These are phyloP conservation scores for Teratosphaeria zuluensis DNA, from an alignment of 2,329 filamentous ascomycete species.

Conservation along the genomic window DNA sequence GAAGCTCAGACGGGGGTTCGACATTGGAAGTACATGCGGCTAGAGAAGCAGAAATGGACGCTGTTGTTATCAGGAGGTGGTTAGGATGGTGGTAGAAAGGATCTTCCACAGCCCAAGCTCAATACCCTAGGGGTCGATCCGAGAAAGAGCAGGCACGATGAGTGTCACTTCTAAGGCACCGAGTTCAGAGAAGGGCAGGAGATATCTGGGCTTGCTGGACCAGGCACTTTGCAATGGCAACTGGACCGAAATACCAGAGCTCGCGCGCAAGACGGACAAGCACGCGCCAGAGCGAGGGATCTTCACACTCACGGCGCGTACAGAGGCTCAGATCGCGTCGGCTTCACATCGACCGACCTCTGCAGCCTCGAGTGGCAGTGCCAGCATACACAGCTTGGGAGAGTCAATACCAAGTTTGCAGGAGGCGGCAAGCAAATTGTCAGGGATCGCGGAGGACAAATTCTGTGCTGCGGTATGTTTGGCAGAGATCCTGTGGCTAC, in stretches of 20 bases:
- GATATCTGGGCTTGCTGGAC: constrained; percentile 76
- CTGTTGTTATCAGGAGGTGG: neutral
- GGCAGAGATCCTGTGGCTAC: constrained; percentile 77
- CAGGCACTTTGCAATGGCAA: constrained; percentile 76
- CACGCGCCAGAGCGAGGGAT: constrained; percentile 61
- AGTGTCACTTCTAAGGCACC: constrained; percentile 16
- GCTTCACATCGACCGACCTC: constrained; percentile 35
- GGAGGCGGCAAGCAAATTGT: constrained; percentile 20
- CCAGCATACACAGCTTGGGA: constrained; percentile 23
- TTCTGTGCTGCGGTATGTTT: constrained; percentile 75
- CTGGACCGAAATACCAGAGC: constrained; percentile 79
- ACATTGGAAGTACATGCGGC: neutral
- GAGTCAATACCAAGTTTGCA: constrained; percentile 32
- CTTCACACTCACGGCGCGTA: constrained; percentile 38
- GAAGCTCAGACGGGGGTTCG: neutral
- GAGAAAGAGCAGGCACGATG: constrained; percentile 10
- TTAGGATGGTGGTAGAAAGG: neutral
- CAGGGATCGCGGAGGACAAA: constrained; percentile 39
- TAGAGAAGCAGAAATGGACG: neutral
- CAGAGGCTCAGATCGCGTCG: constrained; percentile 38
- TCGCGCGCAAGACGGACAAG: constrained; percentile 87
- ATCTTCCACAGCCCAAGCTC: neutral
- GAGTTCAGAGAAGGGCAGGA: constrained; percentile 54
- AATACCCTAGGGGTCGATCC: neutral
- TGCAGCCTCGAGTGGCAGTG: constrained; percentile 28